Percentiles rank a stretch among this genome's conserved stretches.
Evolutionary conservation across 129 eudicot genomes (phyloP).

Genomic region (Flaveria brownii): DNA sequence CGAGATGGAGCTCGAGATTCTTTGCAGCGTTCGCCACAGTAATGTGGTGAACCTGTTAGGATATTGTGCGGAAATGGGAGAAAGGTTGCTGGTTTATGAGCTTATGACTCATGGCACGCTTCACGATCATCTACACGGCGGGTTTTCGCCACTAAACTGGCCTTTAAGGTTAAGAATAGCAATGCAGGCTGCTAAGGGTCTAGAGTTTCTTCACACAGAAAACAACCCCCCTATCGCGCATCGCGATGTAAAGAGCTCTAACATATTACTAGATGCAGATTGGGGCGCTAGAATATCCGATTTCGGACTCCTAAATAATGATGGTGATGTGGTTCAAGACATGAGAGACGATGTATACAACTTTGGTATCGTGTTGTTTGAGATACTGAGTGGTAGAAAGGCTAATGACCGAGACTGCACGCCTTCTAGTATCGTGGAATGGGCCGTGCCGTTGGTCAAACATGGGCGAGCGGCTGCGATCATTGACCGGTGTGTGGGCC

Average conservation of each 20-base stretch:
- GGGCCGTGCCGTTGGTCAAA: slow-evolving; percentile 86
- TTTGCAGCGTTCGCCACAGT: slow-evolving; percentile 74
- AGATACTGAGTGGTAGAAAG: slow-evolving; percentile 85
- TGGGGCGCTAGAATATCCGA: slow-evolving; percentile 89
- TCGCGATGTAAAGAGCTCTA: slow-evolving; percentile 80
- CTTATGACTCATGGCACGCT: slow-evolving; percentile 86
- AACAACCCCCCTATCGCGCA: slow-evolving; percentile 76
- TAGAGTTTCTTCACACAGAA: slow-evolving; percentile 82
- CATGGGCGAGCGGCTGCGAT: slow-evolving; percentile 84
- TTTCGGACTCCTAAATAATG: slow-evolving; percentile 71
- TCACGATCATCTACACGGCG: slow-evolving; percentile 91
- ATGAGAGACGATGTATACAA: slow-evolving; percentile 69
- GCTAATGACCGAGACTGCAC: slow-evolving; percentile 72
- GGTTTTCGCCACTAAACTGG: slow-evolving; percentile 77
- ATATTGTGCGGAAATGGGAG: slow-evolving; percentile 97
- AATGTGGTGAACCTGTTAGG: slow-evolving; percentile 85
- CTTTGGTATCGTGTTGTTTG: slow-evolving; percentile 81
- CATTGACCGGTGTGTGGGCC: slow-evolving; percentile 65
- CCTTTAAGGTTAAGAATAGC: slow-evolving; percentile 64
- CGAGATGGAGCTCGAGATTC: slow-evolving; percentile 85
- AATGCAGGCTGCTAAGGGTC: slow-evolving; percentile 94
- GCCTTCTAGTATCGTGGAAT: slow-evolving; percentile 71
- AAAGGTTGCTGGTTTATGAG: slow-evolving; percentile 82
- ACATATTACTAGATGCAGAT: slow-evolving; percentile 75
- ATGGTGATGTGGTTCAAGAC: slow-evolving; percentile 50